A percentile compares a stretch with the other conserved stretches of the same genome.
Evolutionary conservation across 1,139 yeast genomes (phyloP).

Genomic region (Magnusiomyces suaveolens): DNA sequence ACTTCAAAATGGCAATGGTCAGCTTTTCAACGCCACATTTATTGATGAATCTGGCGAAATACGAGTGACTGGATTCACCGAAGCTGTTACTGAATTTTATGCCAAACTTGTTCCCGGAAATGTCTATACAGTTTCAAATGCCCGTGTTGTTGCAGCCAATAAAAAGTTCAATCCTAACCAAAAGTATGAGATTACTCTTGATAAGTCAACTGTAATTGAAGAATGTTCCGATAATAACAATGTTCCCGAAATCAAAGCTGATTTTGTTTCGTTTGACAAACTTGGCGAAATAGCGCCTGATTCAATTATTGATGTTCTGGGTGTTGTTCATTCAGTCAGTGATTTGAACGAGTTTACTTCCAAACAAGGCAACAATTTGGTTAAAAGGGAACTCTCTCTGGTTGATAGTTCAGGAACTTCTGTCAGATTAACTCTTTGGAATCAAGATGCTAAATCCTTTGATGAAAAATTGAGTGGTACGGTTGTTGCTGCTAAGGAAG

Average conservation of each 20-base stretch:
- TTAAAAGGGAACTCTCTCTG: conserved; percentile 76
- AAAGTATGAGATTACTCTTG: conserved; percentile 80
- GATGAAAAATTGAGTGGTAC: conserved; percentile 57
- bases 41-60: conserved; percentile 95
- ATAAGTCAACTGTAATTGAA: conserved; percentile 66
- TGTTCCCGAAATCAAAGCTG: conserved; percentile 73
- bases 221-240: conserved; percentile 50
- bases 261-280: conserved; percentile 60
- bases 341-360: conserved; percentile 78
- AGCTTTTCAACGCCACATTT: conserved; percentile 76
- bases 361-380: conserved; percentile 83
- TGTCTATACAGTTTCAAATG: conserved; percentile 76
- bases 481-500: conserved; percentile 87
- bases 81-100: conserved; percentile 68
- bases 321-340: conserved; percentile 67
- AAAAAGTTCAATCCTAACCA: conserved; percentile 78
- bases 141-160: conserved; percentile 73
- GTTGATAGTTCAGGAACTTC: conserved; percentile 80
- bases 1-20: conserved; percentile 88
- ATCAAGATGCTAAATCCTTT: conserved; percentile 73
- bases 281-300: conserved; percentile 62
- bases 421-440: conserved; percentile 82
- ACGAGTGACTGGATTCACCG: conserved; percentile 90
- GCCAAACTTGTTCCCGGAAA: conserved; percentile 77
- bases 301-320: conserved; percentile 73